Evolutionary conservation across 345 rosid genomes (phyloP), one percentile per base, ranked within the genome.

Genomic region (Linum trigynum): DNA sequence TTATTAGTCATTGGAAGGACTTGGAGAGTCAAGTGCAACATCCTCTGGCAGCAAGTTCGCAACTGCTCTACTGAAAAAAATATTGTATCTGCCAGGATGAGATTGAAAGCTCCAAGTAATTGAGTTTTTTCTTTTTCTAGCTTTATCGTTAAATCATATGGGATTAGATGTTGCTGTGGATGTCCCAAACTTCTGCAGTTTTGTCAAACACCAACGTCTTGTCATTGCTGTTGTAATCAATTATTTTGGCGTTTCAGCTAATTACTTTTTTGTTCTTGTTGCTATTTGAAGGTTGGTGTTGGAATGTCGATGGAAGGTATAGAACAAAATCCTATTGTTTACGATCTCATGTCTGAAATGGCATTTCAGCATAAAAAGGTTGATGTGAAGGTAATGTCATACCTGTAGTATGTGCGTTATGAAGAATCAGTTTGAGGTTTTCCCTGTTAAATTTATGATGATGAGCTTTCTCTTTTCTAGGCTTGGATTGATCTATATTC

Each of bases 271-370:
- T 35, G 57, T 40, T 16, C 40, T 63, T 65, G 10, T 59, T 58
- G 51, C 56, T 59, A 38, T 67, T 16, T 74, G 71, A 57, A 86
- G 92, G 92, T 86, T 81, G 92, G 89, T 67, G 69, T 86, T 61
- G 92, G 92, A 68, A 83, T 86, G 87, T 80, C 89, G 42, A 84
- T 86, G 92, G 89, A 86, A 76, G 92, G 92, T 55, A 86, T 86
- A 72, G 89, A 86, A 71, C 92, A 86, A 74, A 86, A 84, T 69
- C 92, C 92, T 65, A 75, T 86, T 57, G 87, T 81, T 63, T 84
- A 84, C 71, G 92, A 84, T 75, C 85, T 84, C 73, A 86, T 84
- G 89, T 78, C 89, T 67, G 87, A 84, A 76, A 86, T 86, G 92
- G 85, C 89, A 69, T 86, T 86, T 77, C 89, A 61, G 59, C 84